Conservation (phyloP, 2,329 filamentous ascomycete genomes). For the Apiospora hydei region DNA sequence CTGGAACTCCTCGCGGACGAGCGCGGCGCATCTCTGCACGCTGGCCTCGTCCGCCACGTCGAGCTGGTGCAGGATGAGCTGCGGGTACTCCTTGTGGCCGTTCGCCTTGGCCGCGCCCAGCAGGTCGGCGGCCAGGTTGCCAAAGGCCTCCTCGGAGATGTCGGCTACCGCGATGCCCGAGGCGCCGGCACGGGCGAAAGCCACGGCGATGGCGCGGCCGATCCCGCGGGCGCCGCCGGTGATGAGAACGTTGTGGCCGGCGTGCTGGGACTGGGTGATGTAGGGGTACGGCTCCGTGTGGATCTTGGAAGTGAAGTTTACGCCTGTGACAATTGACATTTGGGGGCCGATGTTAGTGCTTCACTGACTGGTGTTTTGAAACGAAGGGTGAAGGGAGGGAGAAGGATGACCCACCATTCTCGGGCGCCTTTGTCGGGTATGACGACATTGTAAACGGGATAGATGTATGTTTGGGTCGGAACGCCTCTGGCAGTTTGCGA, state of each 20-base stretch:
- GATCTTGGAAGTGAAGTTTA: constrained; percentile 32
- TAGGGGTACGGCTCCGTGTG: constrained; percentile 42
- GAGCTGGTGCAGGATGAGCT: constrained; percentile 41
- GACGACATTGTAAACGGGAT: not conserved
- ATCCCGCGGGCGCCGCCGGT: constrained; percentile 46
- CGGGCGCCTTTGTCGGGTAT: not conserved
- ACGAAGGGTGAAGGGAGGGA: not conserved
- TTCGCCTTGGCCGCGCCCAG: constrained; percentile 35
- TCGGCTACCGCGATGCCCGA: constrained; percentile 46
- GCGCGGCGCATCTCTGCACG: constrained; percentile 36
- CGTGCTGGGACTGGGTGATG: constrained; percentile 41
- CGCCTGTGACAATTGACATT: not conserved
- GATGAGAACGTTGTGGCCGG: constrained; percentile 44
- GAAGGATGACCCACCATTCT: not conserved
- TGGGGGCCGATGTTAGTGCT: not conserved
- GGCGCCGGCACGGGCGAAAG: constrained; percentile 46
- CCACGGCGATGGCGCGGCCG: constrained; percentile 41
- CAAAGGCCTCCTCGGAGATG: constrained; percentile 32
- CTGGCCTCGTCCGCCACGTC: constrained; percentile 43
- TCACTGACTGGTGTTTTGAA: not conserved
- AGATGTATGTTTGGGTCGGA: not conserved
- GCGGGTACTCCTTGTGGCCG: constrained; percentile 39
- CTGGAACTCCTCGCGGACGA: constrained; percentile 12
- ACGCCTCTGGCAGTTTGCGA: not conserved
- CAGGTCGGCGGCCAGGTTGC: constrained; percentile 35